Conservation (phyloP, 345 rosid species). For the Corchorus olitorius region DNA sequence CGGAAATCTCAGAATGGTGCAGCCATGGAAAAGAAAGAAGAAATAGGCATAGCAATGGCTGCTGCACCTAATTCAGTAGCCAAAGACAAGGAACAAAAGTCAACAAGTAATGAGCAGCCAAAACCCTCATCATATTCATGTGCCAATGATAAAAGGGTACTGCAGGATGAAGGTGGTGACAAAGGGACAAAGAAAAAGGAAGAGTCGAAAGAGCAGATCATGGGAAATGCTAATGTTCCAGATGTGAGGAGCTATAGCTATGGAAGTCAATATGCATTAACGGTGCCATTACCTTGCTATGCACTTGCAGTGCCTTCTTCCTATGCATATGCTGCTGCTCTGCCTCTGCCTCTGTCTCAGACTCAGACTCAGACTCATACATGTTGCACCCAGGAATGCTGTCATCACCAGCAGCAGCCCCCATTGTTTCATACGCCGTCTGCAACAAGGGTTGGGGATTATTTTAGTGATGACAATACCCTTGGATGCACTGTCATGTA, state of each 20-base stretch:
- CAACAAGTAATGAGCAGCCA: constrained; percentile 21
- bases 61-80: background rate
- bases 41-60: constrained; percentile 9
- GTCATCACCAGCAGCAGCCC: constrained; percentile 22
- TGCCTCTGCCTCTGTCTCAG: background rate
- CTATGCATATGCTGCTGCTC: background rate
- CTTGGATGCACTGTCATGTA: constrained; percentile 61
- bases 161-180: constrained; percentile 12
- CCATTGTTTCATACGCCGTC: constrained; percentile 31
- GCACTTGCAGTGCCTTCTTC: constrained; percentile 40
- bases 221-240: constrained; percentile 16
- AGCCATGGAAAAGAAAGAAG: constrained; percentile 32
- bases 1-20: constrained; percentile 28
- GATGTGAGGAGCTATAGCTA: constrained; percentile 3
- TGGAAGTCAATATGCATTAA: constrained; percentile 25
- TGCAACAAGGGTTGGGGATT: constrained; percentile 41
- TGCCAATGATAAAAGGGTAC: constrained; percentile 17
- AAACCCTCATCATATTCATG: constrained; percentile 19
- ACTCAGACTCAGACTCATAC: constrained; percentile 17
- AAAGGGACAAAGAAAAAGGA: constrained; percentile 22
- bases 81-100: constrained; percentile 26
- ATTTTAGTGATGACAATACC: constrained; percentile 63
- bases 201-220: constrained; percentile 4
- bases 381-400: constrained; percentile 25
- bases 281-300: constrained; percentile 36